Conservation (phyloP, 176 grass and related monocot genomes). For the Avena atlantica region DNA sequence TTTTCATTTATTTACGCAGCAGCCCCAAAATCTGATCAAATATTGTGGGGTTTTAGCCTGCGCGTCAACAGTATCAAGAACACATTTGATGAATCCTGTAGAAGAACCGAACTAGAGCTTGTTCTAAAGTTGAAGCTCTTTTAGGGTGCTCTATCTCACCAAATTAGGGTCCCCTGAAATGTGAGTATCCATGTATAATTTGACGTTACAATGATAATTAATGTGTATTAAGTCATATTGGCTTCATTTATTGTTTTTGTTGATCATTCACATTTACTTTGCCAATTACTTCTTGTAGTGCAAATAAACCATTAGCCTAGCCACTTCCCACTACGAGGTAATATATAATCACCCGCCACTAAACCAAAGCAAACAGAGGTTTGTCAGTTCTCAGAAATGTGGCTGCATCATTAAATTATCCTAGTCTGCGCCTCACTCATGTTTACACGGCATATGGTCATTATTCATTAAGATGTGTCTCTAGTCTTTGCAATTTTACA, state of each 20-base stretch:
- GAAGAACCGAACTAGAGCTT: conserved; percentile 11
- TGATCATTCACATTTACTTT: conserved; percentile 6
- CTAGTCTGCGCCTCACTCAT: neutral
- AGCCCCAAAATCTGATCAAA: neutral
- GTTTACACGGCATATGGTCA: neutral
- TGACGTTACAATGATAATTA: neutral
- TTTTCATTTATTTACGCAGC: neutral
- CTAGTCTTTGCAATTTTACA: neutral
- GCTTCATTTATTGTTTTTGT: neutral
- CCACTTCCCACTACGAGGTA: neutral
- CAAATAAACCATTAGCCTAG: neutral
- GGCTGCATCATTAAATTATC: neutral
- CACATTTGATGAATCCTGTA: neutral
- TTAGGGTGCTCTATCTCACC: neutral
- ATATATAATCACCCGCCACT: neutral
- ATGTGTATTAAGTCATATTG: neutral
- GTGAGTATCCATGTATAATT: conserved; percentile 2
- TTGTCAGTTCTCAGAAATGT: neutral
- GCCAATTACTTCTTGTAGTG: conserved; percentile 11
- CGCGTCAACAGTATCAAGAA: neutral
- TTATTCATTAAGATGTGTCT: conserved; percentile 18
- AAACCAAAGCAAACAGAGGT: neutral
- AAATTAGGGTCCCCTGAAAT: neutral
- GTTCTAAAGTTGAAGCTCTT: conserved; percentile 6
- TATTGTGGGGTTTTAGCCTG: neutral